Evolutionary conservation across 140 eudicot species (phyloP).

Genomic region (Anethum foeniculum): DNA sequence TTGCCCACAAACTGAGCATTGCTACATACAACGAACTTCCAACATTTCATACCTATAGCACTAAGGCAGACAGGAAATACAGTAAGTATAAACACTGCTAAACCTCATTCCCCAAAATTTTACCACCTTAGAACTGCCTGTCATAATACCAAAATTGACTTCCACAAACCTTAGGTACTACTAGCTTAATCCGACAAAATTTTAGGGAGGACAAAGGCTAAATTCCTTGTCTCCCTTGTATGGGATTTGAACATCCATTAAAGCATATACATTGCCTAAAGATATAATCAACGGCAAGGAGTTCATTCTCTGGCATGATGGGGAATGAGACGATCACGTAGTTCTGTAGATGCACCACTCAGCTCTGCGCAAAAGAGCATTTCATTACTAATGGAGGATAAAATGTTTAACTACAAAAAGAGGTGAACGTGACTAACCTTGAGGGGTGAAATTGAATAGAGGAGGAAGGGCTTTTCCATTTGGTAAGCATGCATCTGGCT

Average conservation of each 20-base stretch:
- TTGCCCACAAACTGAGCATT: neutral
- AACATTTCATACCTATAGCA: neutral
- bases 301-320: slow-evolving; percentile 45
- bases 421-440: slow-evolving; percentile 43
- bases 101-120: slow-evolving; percentile 5
- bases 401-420: neutral
- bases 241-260: slow-evolving; percentile 18
- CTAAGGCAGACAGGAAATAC: neutral
- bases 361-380: slow-evolving; percentile 44
- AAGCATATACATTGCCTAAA: slow-evolving; percentile 33
- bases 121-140: neutral
- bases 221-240: neutral
- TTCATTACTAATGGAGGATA: neutral
- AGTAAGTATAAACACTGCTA: neutral
- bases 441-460: slow-evolving; percentile 74
- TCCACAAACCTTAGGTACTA: slow-evolving; percentile 1
- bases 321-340: slow-evolving; percentile 78
- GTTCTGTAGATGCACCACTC: slow-evolving; percentile 65
- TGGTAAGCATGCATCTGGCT: slow-evolving; percentile 74
- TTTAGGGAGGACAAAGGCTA: neutral
- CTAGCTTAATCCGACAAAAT: neutral
- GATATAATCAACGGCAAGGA: slow-evolving; percentile 15
- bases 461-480: slow-evolving; percentile 84
- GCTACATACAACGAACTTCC: neutral
- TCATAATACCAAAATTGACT: slow-evolving; percentile 5